Evolutionary conservation across 2,329 filamentous ascomycete species (phyloP), one percentile per base, ranked within the genome.

Genomic region (Bisporella sp.): DNA sequence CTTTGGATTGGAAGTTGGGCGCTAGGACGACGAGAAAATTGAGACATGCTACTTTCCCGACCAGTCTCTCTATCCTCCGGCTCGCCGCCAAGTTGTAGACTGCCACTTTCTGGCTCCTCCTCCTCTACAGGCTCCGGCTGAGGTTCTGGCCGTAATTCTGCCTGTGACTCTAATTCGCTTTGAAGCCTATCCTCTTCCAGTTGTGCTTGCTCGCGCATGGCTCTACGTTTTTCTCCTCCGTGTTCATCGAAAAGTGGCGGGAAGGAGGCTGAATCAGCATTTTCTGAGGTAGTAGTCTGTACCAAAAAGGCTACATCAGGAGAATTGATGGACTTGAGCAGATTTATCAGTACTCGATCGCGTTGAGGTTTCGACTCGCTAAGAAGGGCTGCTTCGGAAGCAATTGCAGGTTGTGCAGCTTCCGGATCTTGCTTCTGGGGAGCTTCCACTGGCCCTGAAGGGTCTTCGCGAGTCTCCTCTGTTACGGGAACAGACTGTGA

Each of bases 1-100:
- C 87, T 79, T 62, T 91, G 87, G 33, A 89, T 87, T 7, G 90
- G 88, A 3, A 87, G 84, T 61, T 90, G 89, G 6, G 89, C 82
- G 9, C 80, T 81, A 52, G 78, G 74, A 52, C 82, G 80, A 46
- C 82, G 78, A 54, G 82, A 78, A 44, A 67, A 64, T 59, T 77
- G 72, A 39, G 69, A 49, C 31, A 62, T 51, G 13, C 42, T 57
- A 4, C 54, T 69, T 46, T 80, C 78, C 13, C 74, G 72, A 13
- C 68, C 63, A 42, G 70, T 69, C 28, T 89, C 84, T 54, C 79
- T 77, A 58, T 95, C 89, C 65, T 97, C 92, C 0, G 92, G 92
- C 65, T 97, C 92, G 41, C 92, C 92, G 51, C 92, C 92, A 13
- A 97, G 76, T 52, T 95, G 91, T 51, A 93, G 75, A 65, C 92